Percentiles rank a stretch among this genome's conserved stretches.
Evolutionary conservation across 1,284 basidiomycete species (phyloP).

Genomic region (Ceratobasidium sp.): DNA sequence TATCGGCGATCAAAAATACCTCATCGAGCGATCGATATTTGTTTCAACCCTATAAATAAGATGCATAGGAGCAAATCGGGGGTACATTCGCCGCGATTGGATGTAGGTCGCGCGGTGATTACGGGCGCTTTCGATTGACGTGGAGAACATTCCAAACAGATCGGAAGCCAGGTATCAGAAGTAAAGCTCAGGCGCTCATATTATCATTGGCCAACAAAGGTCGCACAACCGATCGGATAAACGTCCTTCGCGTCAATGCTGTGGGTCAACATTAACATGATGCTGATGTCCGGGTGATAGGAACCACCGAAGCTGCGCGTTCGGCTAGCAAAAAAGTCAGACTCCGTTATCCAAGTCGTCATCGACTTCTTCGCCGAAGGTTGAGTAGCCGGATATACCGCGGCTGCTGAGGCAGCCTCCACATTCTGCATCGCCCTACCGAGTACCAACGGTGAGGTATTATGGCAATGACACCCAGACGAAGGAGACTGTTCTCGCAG

Average conservation of each 20-base stretch:
- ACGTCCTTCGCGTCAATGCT: no score
- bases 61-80: not conserved
- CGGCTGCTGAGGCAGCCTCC: not conserved
- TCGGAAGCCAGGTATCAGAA: not conserved
- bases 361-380: not conserved
- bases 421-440: no score
- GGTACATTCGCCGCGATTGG: not conserved
- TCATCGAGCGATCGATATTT: not conserved
- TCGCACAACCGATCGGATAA: no score
- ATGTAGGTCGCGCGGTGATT: not conserved
- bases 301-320: not conserved
- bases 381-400: not conserved
- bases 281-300: not conserved
- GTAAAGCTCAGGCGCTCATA: not conserved
- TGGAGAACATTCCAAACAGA: not conserved
- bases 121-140: not conserved
- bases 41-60: not conserved
- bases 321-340: not conserved
- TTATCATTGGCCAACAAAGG: not conserved
- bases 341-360: not conserved
- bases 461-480: not conserved
- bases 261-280: not conserved
- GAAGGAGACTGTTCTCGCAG: not conserved
- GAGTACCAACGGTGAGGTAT: no score
- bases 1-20: not conserved